Evolutionary conservation across 768 basidiomycete species (phyloP).

Genomic region (Termitomyces sp.): DNA sequence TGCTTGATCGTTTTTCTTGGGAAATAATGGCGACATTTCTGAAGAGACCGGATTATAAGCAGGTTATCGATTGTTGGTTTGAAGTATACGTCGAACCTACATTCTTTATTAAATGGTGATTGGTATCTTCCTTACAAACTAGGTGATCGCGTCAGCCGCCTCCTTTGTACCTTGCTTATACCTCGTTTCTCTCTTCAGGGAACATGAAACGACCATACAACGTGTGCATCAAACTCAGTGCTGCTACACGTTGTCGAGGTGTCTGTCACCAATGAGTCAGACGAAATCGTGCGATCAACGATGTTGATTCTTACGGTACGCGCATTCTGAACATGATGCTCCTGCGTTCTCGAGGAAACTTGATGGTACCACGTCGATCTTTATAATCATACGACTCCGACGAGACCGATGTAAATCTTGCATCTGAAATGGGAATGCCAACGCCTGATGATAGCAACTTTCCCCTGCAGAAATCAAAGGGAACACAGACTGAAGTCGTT

Average conservation of each 20-base stretch:
- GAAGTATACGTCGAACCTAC: neutral
- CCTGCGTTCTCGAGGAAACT: neutral
- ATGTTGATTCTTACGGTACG: neutral
- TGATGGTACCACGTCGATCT: neutral
- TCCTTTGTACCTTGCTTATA: neutral
- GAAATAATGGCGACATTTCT: neutral
- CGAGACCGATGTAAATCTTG: neutral
- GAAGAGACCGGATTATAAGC: neutral
- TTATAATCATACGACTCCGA: neutral
- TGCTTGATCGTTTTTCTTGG: neutral
- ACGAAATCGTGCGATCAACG: neutral
- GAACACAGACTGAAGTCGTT: slow-evolving; percentile 41
- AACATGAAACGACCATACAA: neutral
- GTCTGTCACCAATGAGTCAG: too few relatives aligned
- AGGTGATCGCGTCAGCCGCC: neutral
- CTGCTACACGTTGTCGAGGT: neutral
- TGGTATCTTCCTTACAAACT: neutral
- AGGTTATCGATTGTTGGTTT: neutral
- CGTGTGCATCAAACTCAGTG: neutral
- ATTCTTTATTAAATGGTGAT: neutral
- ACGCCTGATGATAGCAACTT: slow-evolving; percentile 20
- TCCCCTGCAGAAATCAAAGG: slow-evolving; percentile 39
- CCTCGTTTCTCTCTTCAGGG: neutral
- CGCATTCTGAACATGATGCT: neutral
- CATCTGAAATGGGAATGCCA: neutral